A percentile compares a stretch with the other conserved stretches of the same genome.
Evolutionary conservation across 73 alveolate genomes (phyloP).

Genomic region (Symbiodinium natans): DNA sequence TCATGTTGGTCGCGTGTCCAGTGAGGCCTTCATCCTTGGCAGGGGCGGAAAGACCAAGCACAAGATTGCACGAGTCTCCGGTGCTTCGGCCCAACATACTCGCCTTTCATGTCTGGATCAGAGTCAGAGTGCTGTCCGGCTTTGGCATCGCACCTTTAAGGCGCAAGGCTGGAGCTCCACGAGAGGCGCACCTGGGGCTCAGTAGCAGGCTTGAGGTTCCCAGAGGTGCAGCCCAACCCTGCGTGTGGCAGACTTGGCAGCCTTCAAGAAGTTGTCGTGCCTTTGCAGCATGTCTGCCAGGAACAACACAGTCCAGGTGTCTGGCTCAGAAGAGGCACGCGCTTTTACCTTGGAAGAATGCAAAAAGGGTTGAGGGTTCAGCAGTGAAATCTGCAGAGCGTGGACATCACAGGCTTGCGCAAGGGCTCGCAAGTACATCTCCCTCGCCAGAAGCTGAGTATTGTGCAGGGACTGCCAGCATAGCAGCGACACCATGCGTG

Average conservation of each 20-base stretch:
- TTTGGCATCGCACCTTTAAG: too few species aligned
- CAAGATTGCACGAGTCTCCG: conserved; percentile 78
- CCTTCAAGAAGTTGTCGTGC: too few species aligned
- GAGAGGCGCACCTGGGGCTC: conserved; percentile 22
- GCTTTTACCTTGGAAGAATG: too few species aligned
- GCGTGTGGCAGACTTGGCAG: too few species aligned
- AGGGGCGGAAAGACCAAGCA: conserved; percentile 92
- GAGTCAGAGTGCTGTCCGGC: too few species aligned
- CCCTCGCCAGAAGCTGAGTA: conserved; percentile 38
- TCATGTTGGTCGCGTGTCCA: background rate
- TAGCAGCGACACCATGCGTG: too few species aligned
- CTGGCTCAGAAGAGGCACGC: conserved; percentile 61
- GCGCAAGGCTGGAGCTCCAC: conserved; percentile 83
- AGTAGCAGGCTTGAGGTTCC: too few species aligned
- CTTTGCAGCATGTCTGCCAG: background rate
- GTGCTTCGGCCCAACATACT: background rate
- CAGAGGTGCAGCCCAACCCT: too few species aligned
- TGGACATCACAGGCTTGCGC: conserved; percentile 37
- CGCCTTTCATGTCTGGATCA: too few species aligned
- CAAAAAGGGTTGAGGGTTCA: too few species aligned
- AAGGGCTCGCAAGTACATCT: conserved; percentile 55
- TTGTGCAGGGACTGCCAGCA: background rate
- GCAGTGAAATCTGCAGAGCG: too few species aligned
- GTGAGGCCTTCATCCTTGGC: conserved; percentile 89
- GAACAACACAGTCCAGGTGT: conserved; percentile 74